phyloP scores from a whole-genome alignment of 179 eudicot genomes.

The Nepenthes alata region DNA sequence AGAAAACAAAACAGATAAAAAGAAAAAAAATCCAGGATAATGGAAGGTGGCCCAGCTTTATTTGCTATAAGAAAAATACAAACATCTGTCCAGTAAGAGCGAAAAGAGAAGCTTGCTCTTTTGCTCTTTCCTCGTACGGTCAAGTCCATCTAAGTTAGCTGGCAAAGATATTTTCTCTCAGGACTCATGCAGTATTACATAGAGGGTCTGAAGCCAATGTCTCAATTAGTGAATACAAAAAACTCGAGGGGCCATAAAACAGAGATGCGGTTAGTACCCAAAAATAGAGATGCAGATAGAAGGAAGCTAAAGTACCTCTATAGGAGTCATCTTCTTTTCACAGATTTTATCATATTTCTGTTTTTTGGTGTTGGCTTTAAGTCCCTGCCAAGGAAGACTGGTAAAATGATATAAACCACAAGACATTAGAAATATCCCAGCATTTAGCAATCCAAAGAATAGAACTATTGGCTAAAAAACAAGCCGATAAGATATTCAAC shows the following conservation, averaged over 20 bases:
- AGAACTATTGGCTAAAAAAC: background rate
- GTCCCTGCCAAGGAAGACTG: conserved; percentile 80
- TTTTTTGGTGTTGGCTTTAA: conserved; percentile 62
- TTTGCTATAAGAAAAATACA: too few relatives aligned
- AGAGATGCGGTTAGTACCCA: background rate
- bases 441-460: background rate
- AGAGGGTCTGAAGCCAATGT: too few relatives aligned
- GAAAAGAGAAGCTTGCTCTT: too few relatives aligned
- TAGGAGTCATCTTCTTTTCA: conserved; percentile 69
- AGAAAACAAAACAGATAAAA: too few relatives aligned
- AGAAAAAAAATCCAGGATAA: too few relatives aligned
- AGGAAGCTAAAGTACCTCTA: conserved; percentile 35
- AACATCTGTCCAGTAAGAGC: too few relatives aligned
- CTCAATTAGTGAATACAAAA: too few relatives aligned
- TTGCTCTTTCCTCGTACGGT: too few relatives aligned
- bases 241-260: background rate
- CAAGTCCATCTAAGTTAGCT: too few relatives aligned
- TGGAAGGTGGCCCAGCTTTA: too few relatives aligned
- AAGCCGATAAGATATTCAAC: conserved; percentile 11
- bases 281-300: background rate
- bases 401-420: conserved; percentile 4
- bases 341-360: conserved; percentile 77
- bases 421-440: background rate
- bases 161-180: too few relatives aligned
- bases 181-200: too few relatives aligned